Evolutionary conservation across 345 rosid species (phyloP), one percentile per base, ranked within the genome.

Genomic region (Citrus unshiu): DNA sequence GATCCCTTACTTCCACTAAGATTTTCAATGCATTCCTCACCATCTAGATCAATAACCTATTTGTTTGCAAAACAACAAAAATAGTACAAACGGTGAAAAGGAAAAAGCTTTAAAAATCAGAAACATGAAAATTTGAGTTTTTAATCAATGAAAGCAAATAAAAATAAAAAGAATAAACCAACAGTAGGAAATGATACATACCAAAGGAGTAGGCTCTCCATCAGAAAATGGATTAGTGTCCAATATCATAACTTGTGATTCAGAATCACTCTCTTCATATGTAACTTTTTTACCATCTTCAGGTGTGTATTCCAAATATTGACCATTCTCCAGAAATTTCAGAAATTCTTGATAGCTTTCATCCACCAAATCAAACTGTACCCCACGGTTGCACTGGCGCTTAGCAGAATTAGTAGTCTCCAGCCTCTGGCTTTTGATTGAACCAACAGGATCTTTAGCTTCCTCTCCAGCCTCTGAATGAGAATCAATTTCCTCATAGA

Each of bases 241-340:
- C 80, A 87, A 12, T 39, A 77, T 82, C 73, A 87, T 51, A 18
- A 88, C 83, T 73, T 88, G 91, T 25, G 87, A 85, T 83, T 92
- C 93, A 21, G 87, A 88, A 24, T 83, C 75, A 82, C 70, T 43
- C 59, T 68, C 84, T 61, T 70, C 81, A 62, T 84, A 68, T 9
- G 9, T 1, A 35, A 66, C 49, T 77, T 40, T 35, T 66, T 30
- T 30, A 66, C 78, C 87, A 80, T n/a, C 79, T 74, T 77, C 79
- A 83, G 82, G 35, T 9, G 30, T 62, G 9, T 72, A 43, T 67
- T 72, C 77, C 14, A 66, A 4, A 57, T 29, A 22, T 6, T 65
- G 61, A 62, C 83, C 77, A 49, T 82, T 81, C 5, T 58, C 71
- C 73, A 54, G n/a, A 21, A 74, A 62, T 63, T 69, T 68, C 56